phyloP scores from a whole-genome alignment of 1,284 basidiomycete species.

The Tilletia horrida region DNA sequence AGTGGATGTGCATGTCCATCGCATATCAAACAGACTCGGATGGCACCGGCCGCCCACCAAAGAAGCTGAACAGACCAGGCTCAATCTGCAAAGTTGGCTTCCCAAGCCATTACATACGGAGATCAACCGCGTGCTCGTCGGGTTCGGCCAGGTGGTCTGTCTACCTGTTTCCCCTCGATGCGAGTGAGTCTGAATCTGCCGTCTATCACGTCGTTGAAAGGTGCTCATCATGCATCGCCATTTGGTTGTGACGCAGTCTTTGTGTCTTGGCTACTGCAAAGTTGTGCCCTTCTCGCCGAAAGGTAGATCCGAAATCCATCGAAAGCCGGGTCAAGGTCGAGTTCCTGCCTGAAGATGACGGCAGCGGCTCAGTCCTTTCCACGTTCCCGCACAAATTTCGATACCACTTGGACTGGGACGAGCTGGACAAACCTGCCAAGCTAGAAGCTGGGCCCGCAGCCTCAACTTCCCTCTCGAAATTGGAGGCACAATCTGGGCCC shows the following conservation, averaged over 20 bases:
- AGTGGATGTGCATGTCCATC: constrained; percentile 91
- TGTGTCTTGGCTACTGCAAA: constrained; percentile 34
- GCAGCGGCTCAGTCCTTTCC: neutral
- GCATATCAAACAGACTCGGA: constrained; percentile 84
- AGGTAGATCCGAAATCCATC: constrained; percentile 34
- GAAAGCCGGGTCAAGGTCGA: constrained; percentile 31
- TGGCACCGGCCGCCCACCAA: constrained; percentile 78
- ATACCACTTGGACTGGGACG: neutral
- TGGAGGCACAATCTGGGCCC: neutral
- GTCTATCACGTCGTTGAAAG: no score
- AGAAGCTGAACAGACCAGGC: constrained; percentile 74
- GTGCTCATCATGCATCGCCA: neutral
- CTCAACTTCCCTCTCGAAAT: neutral
- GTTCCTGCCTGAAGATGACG: constrained; percentile 22
- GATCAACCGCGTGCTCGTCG: constrained; percentile 51
- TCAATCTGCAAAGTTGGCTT: constrained; percentile 49
- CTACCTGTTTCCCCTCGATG: constrained; percentile 78
- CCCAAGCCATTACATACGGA: constrained; percentile 38
- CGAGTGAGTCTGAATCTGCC: constrained; percentile 57
- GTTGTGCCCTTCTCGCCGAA: constrained; percentile 41
- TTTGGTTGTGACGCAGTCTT: constrained; percentile 19
- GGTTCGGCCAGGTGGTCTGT: constrained; percentile 72
- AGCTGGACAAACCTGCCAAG: neutral
- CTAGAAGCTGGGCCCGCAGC: neutral
- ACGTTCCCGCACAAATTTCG: constrained; percentile 15